Evolutionary conservation across 1,284 basidiomycete genomes (phyloP).

Genomic region (Leccinum angustisporum): DNA sequence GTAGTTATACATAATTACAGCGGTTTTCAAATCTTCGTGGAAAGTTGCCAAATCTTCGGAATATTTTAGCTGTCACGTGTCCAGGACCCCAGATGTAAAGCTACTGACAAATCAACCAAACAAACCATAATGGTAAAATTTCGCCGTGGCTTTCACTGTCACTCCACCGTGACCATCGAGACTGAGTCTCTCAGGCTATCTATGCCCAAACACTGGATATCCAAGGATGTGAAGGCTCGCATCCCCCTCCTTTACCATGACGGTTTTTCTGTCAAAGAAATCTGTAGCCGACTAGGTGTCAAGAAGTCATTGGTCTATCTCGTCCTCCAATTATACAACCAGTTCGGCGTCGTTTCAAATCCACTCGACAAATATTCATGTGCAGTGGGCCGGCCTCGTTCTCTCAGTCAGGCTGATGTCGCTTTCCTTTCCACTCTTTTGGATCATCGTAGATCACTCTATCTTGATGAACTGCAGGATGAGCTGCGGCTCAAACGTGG

Average conservation of each 20-base stretch:
- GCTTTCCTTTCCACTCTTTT: background rate
- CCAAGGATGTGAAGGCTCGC: background rate
- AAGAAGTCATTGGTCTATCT: background rate
- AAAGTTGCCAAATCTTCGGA: no score
- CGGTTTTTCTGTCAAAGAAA: background rate
- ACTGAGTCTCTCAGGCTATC: background rate
- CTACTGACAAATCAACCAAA: background rate
- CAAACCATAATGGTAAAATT: background rate
- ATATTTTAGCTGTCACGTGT: no score
- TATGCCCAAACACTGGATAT: background rate
- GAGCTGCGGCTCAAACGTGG: background rate
- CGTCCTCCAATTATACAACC: background rate
- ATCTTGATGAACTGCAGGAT: conserved; percentile 4
- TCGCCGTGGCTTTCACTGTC: background rate
- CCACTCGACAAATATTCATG: background rate
- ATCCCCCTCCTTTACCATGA: background rate
- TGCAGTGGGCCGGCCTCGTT: background rate
- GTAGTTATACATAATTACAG: no score
- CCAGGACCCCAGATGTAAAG: background rate
- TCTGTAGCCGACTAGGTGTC: background rate
- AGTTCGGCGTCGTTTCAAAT: background rate
- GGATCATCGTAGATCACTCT: background rate
- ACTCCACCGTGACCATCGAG: background rate
- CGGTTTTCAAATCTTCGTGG: no score
- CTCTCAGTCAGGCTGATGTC: background rate